These are phyloP conservation scores for Cinnamomum chago DNA, from an alignment of 164 flowering plant species.

Conservation along the genomic window DNA sequence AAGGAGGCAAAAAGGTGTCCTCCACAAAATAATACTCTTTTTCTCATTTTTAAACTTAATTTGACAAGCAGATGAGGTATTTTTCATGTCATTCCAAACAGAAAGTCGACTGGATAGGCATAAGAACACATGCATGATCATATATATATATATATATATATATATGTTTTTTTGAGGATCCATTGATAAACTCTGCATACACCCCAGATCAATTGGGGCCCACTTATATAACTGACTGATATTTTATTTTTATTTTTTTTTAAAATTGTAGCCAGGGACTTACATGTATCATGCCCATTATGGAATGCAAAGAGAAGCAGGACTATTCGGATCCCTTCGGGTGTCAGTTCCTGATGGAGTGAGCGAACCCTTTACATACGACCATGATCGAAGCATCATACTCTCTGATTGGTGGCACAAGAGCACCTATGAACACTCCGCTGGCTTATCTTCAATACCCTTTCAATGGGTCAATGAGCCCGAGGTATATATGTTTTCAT, in stretches of 20 bases:
- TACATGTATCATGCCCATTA: slow-evolving; percentile 87
- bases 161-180: neutral
- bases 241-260: too few species aligned
- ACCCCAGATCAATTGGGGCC: neutral
- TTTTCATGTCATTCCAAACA: too few species aligned
- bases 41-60: too few species aligned
- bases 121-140: too few species aligned
- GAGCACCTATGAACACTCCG: slow-evolving; percentile 60
- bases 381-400: slow-evolving; percentile 56
- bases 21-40: too few species aligned
- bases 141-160: too few species aligned
- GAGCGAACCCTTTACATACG: slow-evolving; percentile 69
- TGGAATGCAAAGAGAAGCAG: slow-evolving; percentile 88
- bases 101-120: too few species aligned
- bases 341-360: slow-evolving; percentile 54
- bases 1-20: too few species aligned
- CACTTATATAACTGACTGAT: too few species aligned
- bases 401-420: slow-evolving; percentile 74
- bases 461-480: slow-evolving; percentile 90
- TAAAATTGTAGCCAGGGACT: slow-evolving; percentile 62
- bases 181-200: neutral
- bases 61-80: too few species aligned
- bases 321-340: slow-evolving; percentile 65
- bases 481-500: slow-evolving; percentile 36
- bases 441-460: slow-evolving; percentile 61